Percentiles rank a stretch among this genome's conserved stretches.
These are phyloP conservation scores for Pseudodiploospora longispora DNA, from an alignment of 2,329 filamentous ascomycete species.

Conservation along the genomic window DNA sequence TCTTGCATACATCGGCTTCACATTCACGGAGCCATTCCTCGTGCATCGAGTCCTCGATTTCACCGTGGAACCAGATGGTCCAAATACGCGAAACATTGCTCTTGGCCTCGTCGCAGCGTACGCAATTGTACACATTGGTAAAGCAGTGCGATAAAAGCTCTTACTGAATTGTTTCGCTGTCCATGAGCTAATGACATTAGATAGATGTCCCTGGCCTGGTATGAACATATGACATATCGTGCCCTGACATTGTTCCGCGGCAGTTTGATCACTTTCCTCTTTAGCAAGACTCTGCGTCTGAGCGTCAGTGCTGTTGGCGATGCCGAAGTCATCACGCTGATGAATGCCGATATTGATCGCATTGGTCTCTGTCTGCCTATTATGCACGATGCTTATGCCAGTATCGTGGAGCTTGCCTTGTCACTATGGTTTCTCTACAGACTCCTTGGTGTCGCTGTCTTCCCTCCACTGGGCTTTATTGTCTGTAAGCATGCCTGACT, in stretches of 20 bases:
- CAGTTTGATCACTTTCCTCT: conserved; percentile 36
- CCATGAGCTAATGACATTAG: too few relatives aligned
- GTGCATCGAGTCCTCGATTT: conserved; percentile 26
- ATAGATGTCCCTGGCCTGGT: background rate
- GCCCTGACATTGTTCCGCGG: conserved; percentile 26
- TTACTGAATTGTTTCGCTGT: too few relatives aligned
- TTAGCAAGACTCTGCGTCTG: conserved; percentile 32
- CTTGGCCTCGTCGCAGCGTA: conserved; percentile 32
- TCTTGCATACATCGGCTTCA: conserved; percentile 28
- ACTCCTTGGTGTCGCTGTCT: conserved; percentile 14
- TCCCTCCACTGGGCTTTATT: conserved; percentile 14
- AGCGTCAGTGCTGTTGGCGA: conserved; percentile 18
- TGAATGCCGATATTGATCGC: conserved; percentile 35
- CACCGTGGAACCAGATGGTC: conserved; percentile 15
- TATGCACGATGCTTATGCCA: conserved; percentile 27
- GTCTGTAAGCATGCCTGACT: conserved; percentile 8
- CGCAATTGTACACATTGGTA: conserved; percentile 29
- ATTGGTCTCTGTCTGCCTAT: conserved; percentile 18
- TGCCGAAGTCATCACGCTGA: conserved; percentile 30
- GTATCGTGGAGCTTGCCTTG: conserved; percentile 24
- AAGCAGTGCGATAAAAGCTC: conserved; percentile 22
- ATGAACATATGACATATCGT: conserved; percentile 27
- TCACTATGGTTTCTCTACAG: conserved; percentile 25
- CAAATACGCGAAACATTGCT: conserved; percentile 19
- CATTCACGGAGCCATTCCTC: conserved; percentile 35